Conservation (phyloP, 2,329 filamentous ascomycete species). For the Rhynchosporium secalis region DNA sequence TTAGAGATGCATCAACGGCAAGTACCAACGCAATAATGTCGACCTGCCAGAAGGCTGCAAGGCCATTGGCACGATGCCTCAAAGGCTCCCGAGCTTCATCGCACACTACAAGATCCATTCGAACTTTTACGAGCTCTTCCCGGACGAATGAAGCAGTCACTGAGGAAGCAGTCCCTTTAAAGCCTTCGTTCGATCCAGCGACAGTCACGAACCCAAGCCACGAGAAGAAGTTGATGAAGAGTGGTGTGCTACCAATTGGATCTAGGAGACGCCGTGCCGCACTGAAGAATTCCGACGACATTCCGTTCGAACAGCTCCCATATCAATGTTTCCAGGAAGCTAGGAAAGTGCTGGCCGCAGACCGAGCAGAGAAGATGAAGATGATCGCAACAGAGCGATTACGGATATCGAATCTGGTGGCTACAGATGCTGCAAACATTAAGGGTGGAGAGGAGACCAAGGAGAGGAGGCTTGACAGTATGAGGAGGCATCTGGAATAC, state of each 20-base stretch:
- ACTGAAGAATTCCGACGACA: constrained; percentile 62
- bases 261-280: constrained; percentile 81
- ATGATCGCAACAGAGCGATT: constrained; percentile 67
- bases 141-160: constrained; percentile 40
- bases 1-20: constrained; percentile 28
- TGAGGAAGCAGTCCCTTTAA: constrained; percentile 41
- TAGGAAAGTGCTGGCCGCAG: constrained; percentile 74
- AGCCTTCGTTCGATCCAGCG: constrained; percentile 60
- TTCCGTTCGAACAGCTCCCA: constrained; percentile 86
- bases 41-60: constrained; percentile 57
- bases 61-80: constrained; percentile 57
- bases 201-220: constrained; percentile 64
- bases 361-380: constrained; percentile 77
- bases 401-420: constrained; percentile 68
- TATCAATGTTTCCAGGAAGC: constrained; percentile 99
- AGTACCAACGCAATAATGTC: constrained; percentile 49
- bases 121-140: constrained; percentile 40
- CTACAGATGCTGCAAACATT: constrained; percentile 55
- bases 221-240: constrained; percentile 67
- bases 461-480: constrained; percentile 64
- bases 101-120: constrained; percentile 32
- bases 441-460: constrained; percentile 65
- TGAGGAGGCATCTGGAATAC: constrained; percentile 71
- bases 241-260: constrained; percentile 72
- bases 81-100: constrained; percentile 42